Evolutionary conservation across 2,329 filamentous ascomycete genomes (phyloP), one percentile per base, ranked within the genome.

Genomic region (Xylogone sp.): DNA sequence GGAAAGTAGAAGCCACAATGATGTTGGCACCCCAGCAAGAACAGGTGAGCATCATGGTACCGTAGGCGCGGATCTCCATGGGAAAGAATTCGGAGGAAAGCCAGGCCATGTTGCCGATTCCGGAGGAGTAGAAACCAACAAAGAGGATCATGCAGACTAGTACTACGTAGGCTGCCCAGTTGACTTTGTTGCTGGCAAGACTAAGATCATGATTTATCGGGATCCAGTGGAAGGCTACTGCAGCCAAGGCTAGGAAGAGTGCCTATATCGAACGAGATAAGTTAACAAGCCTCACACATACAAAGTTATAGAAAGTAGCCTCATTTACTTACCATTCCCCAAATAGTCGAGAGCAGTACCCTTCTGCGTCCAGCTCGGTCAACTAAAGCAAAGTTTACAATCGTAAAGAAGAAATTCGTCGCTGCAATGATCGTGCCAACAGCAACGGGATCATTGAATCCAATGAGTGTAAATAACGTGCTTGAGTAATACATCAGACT

Each of bases 351-450:
- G 6, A 76, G 63, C 0, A 78, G 63, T 1, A 78, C 66, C 4
- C 66, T 65, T 19, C 75, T 68, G 7, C 76, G 70, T 0, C 76
- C 75, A 19, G 71, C 62, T 2, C 63, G 65, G 53, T 78, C 75
- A 7, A 77, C 70, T 21, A 75, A 58, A 55, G 74, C 61, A 21
- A 77, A 65, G 49, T 77, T 77, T 45, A 77, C 66, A 56, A 69
- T 67, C 0, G 74, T 77, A 61, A 79, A 76, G 48, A 79, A 59
- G 55, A 76, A 78, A 50, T 76, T 76, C 7, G 72, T 74, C 2
- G 65, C 72, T 3, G 70, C 71, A 34, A 76, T 69, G 50, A 75
- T 65, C 13, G 69, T 70, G 0, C 69, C 70, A 20, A 79, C 75
- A 1, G 73, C 74, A 0, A 72, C 69, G 0, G 76, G 72, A 48